phyloP scores from a whole-genome alignment of 306 rosid species.

The Glycyrrhiza uralensis region DNA sequence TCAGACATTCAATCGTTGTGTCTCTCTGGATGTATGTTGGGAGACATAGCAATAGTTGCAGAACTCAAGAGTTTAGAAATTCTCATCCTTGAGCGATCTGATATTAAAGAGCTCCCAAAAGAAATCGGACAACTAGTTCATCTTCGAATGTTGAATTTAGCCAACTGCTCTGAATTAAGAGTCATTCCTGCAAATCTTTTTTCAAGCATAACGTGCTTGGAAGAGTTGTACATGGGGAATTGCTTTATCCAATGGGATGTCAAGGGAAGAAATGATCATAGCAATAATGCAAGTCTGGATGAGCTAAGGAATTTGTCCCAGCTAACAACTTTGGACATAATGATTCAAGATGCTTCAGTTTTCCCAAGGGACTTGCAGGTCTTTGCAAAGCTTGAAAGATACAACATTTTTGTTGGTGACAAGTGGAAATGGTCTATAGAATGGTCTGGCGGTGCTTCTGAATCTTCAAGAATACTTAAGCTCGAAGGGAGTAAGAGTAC shows the following conservation, averaged over 20 bases:
- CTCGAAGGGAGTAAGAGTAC: not conserved
- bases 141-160: not conserved
- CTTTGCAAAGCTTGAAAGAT: not conserved
- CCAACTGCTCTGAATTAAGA: not conserved
- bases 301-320: not conserved
- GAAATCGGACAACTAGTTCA: slow-evolving; percentile 17
- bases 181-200: not conserved
- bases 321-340: not conserved
- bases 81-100: not conserved
- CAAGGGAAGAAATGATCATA: not conserved
- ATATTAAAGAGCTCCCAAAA: slow-evolving; percentile 12
- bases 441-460: not conserved
- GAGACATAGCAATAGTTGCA: not conserved
- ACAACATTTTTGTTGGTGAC: not conserved
- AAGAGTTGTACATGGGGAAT: not conserved
- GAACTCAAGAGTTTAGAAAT: not conserved
- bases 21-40: not conserved
- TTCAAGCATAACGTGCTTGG: not conserved
- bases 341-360: not conserved
- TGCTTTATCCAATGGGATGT: not conserved
- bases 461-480: not conserved
- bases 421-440: not conserved
- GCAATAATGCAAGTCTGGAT: not conserved
- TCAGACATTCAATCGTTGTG: not conserved
- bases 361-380: not conserved